phyloP scores from a whole-genome alignment of 768 basidiomycete species.

The Boletus rubroflammeus region DNA sequence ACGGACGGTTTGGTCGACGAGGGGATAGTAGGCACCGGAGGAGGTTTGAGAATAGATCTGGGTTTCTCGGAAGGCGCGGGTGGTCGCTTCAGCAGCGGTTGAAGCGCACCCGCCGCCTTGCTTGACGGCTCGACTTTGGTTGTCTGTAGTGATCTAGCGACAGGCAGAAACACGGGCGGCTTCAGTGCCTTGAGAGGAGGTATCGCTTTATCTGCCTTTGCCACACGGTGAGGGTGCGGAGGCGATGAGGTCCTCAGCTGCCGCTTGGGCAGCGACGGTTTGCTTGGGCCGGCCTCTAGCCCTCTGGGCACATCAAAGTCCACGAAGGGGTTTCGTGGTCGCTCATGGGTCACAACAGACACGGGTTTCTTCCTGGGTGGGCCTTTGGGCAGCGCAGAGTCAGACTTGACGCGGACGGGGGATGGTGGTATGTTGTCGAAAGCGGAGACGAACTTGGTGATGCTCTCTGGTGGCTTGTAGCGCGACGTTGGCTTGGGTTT shows the following conservation, averaged over 20 bases:
- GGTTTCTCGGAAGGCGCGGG: slow-evolving; percentile 15
- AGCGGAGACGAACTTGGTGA: slow-evolving; percentile 30
- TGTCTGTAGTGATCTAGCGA: not conserved
- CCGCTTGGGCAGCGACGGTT: slow-evolving; percentile 1
- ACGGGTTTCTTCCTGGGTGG: slow-evolving; percentile 4
- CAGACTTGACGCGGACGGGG: not conserved
- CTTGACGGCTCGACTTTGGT: not conserved
- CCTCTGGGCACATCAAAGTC: slow-evolving; percentile 1
- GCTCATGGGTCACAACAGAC: slow-evolving; percentile 8
- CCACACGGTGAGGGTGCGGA: not conserved
- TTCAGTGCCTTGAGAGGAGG: slow-evolving; percentile 16
- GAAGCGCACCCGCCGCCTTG: slow-evolving; percentile 2
- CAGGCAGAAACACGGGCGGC: slow-evolving; percentile 10
- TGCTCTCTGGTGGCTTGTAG: slow-evolving; percentile 24
- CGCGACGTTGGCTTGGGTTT: slow-evolving; percentile 19
- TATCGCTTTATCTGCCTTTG: not conserved
- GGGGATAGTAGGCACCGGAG: slow-evolving; percentile 22
- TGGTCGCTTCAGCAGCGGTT: slow-evolving; percentile 8
- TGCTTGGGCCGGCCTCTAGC: slow-evolving; percentile 11
- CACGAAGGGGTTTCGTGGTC: slow-evolving; percentile 23
- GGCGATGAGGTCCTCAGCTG: slow-evolving; percentile 7
- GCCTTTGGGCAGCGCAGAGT: not conserved
- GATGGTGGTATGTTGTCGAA: slow-evolving; percentile 15
- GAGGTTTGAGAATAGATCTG: slow-evolving; percentile 28
- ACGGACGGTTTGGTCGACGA: slow-evolving; percentile 9